These are phyloP conservation scores for Blastocystis sp. DNA, from an alignment of 352 stramenopile species.

Conservation along the genomic window DNA sequence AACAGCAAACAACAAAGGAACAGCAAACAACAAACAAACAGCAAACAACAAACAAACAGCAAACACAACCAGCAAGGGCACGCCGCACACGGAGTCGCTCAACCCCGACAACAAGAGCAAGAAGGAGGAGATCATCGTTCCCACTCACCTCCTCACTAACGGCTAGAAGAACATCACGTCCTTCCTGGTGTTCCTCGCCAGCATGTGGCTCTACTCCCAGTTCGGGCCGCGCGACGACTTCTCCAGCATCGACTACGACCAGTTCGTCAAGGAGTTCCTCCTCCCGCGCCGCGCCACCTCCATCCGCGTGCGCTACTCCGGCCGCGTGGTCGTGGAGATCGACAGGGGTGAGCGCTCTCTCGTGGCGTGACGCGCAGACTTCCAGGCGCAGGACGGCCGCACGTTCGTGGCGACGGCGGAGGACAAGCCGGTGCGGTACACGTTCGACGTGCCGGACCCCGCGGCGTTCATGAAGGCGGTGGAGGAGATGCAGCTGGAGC, in stretches of 20 bases:
- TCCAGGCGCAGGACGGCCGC: too few relatives aligned
- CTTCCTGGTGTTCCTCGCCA: not conserved
- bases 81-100: not conserved
- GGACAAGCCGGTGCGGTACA: not conserved
- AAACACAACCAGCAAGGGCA: not conserved
- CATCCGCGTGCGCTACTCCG: too few relatives aligned
- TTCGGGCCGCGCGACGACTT: too few relatives aligned
- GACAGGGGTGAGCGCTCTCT: too few relatives aligned
- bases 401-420: not conserved
- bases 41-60: not conserved
- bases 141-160: not conserved
- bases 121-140: not conserved
- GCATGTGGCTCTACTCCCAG: not conserved
- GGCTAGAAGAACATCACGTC: not conserved
- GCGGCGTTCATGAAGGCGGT: conserved; percentile 90
- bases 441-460: not conserved
- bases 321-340: too few relatives aligned
- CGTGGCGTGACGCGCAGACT: too few relatives aligned
- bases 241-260: too few relatives aligned
- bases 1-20: not conserved
- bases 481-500: conserved; percentile 88
- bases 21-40: not conserved
- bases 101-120: not conserved
- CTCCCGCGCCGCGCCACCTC: too few relatives aligned
- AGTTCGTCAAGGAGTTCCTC: too few relatives aligned